Conservation (phyloP, 2,329 filamentous ascomycete genomes). For the Knoxdaviesia capensis region DNA sequence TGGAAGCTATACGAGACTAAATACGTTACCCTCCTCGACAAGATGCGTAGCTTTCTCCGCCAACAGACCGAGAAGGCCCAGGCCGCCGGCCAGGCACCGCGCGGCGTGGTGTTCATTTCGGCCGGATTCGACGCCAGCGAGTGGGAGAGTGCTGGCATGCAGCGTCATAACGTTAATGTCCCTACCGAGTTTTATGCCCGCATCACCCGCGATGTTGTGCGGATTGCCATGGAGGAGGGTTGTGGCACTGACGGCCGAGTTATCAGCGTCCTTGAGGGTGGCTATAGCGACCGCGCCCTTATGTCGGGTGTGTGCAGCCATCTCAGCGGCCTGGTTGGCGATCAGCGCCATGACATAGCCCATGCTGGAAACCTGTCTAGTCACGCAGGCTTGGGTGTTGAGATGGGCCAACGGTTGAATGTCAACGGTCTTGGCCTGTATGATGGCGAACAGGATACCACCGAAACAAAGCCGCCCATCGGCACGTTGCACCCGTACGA, state of each 20-base stretch:
- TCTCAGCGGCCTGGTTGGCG: constrained; percentile 57
- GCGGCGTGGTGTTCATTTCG: constrained; percentile 81
- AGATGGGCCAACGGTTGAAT: constrained; percentile 34
- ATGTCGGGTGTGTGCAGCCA: constrained; percentile 81
- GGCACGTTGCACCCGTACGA: constrained; percentile 30
- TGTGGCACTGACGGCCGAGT: constrained; percentile 64
- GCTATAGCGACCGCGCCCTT: constrained; percentile 83
- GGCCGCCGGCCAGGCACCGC: constrained; percentile 40
- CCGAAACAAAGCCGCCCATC: constrained; percentile 1
- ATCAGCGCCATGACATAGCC: constrained; percentile 20
- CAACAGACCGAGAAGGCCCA: constrained; percentile 48
- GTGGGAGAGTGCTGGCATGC: constrained; percentile 84
- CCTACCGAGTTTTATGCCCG: constrained; percentile 92
- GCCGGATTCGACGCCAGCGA: constrained; percentile 95
- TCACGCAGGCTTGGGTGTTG: constrained; percentile 26
- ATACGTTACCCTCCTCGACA: constrained; percentile 60
- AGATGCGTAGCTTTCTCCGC: constrained; percentile 59
- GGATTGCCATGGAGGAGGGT: constrained; percentile 60
- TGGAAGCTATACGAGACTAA: constrained; percentile 71
- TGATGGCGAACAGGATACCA: constrained; percentile 7
- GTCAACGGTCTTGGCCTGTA: constrained; percentile 1
- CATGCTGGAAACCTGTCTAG: constrained; percentile 5
- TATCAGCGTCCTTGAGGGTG: constrained; percentile 86
- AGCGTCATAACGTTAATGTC: constrained; percentile 86
- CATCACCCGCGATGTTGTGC: constrained; percentile 70